A percentile compares a stretch with the other conserved stretches of the same genome.
Conservation (phyloP, 163 green algal genomes). For the Chlorella variabilis region DNA sequence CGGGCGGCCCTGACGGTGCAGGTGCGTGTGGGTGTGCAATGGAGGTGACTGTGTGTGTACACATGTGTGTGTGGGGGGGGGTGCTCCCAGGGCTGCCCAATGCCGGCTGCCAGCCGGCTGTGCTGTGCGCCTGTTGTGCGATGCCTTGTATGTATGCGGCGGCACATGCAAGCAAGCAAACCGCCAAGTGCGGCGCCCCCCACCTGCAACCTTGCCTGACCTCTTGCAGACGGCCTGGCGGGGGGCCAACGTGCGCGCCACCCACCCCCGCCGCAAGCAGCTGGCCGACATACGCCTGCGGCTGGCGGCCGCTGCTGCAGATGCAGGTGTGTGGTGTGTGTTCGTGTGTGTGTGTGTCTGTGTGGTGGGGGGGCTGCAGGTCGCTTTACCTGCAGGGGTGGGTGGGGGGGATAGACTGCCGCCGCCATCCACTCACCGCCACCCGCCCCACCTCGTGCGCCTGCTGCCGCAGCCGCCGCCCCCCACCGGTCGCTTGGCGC, state of each 20-base stretch:
- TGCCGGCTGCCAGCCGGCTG: too few relatives aligned
- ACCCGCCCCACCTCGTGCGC: too few relatives aligned
- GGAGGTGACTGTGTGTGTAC: not conserved
- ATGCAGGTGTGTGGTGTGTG: not conserved
- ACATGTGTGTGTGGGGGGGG: slow-evolving; percentile 6
- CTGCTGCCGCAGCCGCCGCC: not conserved
- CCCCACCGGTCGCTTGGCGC: slow-evolving; percentile 12
- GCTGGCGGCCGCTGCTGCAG: not conserved
- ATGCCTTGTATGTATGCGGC: too few relatives aligned
- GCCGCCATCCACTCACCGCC: too few relatives aligned
- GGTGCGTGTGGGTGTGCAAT: not conserved
- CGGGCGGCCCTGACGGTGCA: slow-evolving; percentile 23
- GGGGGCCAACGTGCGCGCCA: slow-evolving; percentile 24
- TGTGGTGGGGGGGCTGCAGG: too few relatives aligned
- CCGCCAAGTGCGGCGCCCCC: not conserved
- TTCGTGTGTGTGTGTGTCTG: too few relatives aligned
- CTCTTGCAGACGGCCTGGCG: slow-evolving; percentile 46
- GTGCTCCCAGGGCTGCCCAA: too few relatives aligned
- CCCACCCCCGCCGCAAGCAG: slow-evolving; percentile 55
- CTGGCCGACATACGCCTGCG: slow-evolving; percentile 33
- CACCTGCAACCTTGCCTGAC: not conserved
- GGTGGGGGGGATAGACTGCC: too few relatives aligned
- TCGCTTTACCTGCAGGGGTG: too few relatives aligned
- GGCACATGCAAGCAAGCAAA: too few relatives aligned
- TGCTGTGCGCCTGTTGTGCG: too few relatives aligned